phyloP scores from a whole-genome alignment of 2,329 filamentous ascomycete genomes.

The Epichloe elymi region DNA sequence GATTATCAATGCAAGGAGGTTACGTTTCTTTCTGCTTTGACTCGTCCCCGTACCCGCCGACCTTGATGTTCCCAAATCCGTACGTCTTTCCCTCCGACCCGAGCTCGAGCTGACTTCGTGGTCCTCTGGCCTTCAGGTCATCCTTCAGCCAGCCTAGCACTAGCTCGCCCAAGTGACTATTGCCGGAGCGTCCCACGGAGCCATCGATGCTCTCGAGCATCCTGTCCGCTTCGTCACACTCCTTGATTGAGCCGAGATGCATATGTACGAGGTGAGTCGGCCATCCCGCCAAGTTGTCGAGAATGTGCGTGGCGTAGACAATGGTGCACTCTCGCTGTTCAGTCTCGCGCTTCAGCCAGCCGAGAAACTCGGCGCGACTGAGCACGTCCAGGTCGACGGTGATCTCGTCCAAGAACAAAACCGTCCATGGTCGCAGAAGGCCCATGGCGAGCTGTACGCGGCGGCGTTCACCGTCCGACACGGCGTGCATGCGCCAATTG shows the following conservation, averaged over 20 bases:
- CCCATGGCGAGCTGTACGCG: constrained; percentile 96
- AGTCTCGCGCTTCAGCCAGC: constrained; percentile 78
- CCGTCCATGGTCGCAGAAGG: constrained; percentile 76
- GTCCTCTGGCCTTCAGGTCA: constrained; percentile 68
- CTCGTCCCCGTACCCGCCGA: constrained; percentile 47
- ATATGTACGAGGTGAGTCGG: constrained; percentile 94
- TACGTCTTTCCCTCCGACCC: constrained; percentile 54
- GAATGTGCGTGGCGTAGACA: constrained; percentile 93
- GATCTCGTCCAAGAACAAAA: constrained; percentile 88
- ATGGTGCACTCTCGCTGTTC: constrained; percentile 73
- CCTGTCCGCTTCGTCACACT: constrained; percentile 62
- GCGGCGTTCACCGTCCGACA: constrained; percentile 81
- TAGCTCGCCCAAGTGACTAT: constrained; percentile 74
- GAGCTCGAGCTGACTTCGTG: constrained; percentile 45
- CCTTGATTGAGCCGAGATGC: constrained; percentile 76
- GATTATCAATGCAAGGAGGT: not conserved
- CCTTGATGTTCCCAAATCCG: constrained; percentile 32
- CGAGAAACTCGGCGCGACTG: constrained; percentile 70
- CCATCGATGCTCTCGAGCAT: constrained; percentile 45
- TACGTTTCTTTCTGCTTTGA: constrained; percentile 23
- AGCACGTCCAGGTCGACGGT: constrained; percentile 92
- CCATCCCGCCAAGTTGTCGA: constrained; percentile 91
- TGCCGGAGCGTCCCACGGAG: constrained; percentile 39
- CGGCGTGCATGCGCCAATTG: constrained; percentile 88
- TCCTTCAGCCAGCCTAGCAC: constrained; percentile 78